Conservation (phyloP, 306 rosid species). For the Geum urbanum region DNA sequence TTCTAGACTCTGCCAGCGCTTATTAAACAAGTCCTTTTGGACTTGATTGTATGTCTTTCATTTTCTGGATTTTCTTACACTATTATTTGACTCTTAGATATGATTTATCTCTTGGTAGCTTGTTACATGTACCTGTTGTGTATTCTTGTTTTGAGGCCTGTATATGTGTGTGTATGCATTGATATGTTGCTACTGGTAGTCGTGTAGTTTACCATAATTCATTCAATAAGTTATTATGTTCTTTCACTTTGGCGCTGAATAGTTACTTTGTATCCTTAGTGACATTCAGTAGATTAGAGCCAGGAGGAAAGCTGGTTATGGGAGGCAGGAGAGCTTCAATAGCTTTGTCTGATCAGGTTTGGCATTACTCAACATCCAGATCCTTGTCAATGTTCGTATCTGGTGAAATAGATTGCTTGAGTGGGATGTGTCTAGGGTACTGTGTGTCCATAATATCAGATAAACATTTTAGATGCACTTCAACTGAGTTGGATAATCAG, state of each 20-base stretch:
- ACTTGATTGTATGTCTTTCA: no score
- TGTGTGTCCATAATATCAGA: neutral
- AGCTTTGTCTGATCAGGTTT: constrained; percentile 75
- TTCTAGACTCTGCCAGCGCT: constrained; percentile 11
- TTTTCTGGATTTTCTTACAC: no score
- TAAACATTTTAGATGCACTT: neutral
- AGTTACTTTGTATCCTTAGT: constrained; percentile 47
- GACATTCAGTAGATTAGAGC: constrained; percentile 96
- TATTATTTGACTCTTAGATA: constrained; percentile 11
- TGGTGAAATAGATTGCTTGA: constrained; percentile 17
- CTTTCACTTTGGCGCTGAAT: constrained; percentile 41
- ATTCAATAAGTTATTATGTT: constrained; percentile 12
- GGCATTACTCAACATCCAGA: constrained; percentile 14
- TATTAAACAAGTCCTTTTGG: constrained; percentile 11
- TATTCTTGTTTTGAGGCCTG: neutral
- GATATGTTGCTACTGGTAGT: constrained; percentile 3
- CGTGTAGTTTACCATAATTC: constrained; percentile 15
- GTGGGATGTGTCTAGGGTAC: neutral
- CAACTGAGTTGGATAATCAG: constrained; percentile 20
- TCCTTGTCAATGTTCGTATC: constrained; percentile 19
- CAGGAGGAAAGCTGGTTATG: constrained; percentile 97
- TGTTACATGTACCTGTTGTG: constrained; percentile 23
- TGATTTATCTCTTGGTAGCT: constrained; percentile 18
- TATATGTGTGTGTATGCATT: neutral
- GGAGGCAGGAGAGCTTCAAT: constrained; percentile 91